These are phyloP conservation scores for Fusarium pseudonygamai DNA, from an alignment of 2,329 filamentous ascomycete species.

Conservation along the genomic window DNA sequence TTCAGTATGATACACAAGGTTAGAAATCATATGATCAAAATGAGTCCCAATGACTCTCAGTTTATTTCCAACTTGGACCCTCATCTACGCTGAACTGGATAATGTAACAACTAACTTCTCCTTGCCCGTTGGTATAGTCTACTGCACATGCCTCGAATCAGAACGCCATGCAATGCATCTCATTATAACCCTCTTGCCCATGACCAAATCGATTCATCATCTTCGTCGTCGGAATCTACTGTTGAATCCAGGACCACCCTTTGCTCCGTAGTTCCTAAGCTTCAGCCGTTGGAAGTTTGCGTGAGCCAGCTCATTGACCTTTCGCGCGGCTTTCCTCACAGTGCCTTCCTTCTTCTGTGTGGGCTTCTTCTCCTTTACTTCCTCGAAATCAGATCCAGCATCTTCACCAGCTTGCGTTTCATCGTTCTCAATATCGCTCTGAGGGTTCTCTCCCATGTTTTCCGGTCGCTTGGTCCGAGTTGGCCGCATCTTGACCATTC, in stretches of 20 bases:
- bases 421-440: slow-evolving; percentile 50
- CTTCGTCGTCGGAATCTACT: slow-evolving; percentile 66
- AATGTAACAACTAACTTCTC: slow-evolving; percentile 1
- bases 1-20: neutral
- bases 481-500: slow-evolving; percentile 71
- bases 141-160: slow-evolving; percentile 8
- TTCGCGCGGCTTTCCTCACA: slow-evolving; percentile 64
- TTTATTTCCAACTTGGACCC: neutral
- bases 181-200: slow-evolving; percentile 11
- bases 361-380: slow-evolving; percentile 26
- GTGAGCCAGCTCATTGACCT: slow-evolving; percentile 71
- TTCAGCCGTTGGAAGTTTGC: slow-evolving; percentile 75
- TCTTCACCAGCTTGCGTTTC: slow-evolving; percentile 42
- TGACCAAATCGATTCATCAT: slow-evolving; percentile 19
- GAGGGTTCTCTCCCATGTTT: slow-evolving; percentile 42
- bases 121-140: slow-evolving; percentile 21
- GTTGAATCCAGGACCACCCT: slow-evolving; percentile 66
- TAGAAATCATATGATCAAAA: neutral
- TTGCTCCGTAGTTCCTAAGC: slow-evolving; percentile 68
- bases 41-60: neutral
- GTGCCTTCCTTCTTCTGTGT: slow-evolving; percentile 52
- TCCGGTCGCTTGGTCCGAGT: slow-evolving; percentile 59
- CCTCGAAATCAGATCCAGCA: slow-evolving; percentile 36
- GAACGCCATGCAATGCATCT: slow-evolving; percentile 28
- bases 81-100: neutral